phyloP scores from a whole-genome alignment of 345 rosid genomes.

The Clausena lansium region DNA sequence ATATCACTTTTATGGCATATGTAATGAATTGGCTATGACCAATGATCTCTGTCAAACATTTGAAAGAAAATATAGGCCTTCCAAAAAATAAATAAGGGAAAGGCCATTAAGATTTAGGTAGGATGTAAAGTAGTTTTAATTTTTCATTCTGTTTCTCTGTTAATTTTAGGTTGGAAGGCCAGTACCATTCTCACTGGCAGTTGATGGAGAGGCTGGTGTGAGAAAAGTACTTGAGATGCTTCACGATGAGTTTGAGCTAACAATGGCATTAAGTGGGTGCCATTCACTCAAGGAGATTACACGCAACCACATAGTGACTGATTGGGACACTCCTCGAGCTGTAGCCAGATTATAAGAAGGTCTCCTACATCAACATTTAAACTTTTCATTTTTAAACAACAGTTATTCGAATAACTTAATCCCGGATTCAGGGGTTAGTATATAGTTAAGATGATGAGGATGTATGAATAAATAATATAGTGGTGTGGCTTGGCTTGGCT shows the following conservation, averaged over 20 bases:
- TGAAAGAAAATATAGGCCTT: background rate
- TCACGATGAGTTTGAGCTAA: constrained; percentile 76
- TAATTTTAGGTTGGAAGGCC: constrained; percentile 83
- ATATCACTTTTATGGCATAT: background rate
- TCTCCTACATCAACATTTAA: background rate
- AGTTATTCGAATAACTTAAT: background rate
- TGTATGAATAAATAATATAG: background rate
- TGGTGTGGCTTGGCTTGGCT: background rate
- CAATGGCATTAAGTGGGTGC: constrained; percentile 91
- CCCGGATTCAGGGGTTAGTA: background rate
- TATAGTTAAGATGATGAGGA: background rate
- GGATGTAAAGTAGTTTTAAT: background rate
- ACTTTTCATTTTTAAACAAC: background rate
- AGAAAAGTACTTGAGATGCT: constrained; percentile 76
- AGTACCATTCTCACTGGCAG: constrained; percentile 75
- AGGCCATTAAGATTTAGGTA: background rate
- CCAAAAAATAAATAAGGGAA: background rate
- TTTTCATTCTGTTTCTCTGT: background rate
- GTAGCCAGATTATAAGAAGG: constrained; percentile 38
- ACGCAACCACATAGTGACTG: constrained; percentile 61
- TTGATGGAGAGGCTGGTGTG: constrained; percentile 73
- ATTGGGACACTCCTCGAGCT: constrained; percentile 64
- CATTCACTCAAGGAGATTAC: constrained; percentile 81
- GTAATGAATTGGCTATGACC: background rate
- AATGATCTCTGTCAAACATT: background rate